Evolutionary conservation across 2,329 filamentous ascomycete genomes (phyloP).

Genomic region (Cryphonectria naterciae): DNA sequence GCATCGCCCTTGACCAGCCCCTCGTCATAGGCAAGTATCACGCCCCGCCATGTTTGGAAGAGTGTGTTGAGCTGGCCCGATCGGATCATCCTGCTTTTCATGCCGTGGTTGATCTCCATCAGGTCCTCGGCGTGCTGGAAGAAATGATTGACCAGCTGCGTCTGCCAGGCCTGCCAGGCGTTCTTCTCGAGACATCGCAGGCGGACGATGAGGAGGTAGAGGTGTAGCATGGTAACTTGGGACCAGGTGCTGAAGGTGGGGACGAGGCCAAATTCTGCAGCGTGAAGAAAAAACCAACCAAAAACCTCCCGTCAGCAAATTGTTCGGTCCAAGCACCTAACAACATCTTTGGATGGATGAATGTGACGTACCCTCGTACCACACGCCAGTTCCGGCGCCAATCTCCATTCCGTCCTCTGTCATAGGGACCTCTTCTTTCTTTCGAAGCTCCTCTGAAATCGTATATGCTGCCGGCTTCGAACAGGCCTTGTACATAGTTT

Average conservation of each 20-base stretch:
- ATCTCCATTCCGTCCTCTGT: conserved; percentile 82
- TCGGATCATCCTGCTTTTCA: conserved; percentile 61
- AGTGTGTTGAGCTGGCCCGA: conserved; percentile 81
- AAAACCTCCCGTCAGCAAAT: conserved; percentile 10
- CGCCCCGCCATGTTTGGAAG: conserved; percentile 89
- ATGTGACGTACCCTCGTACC: conserved; percentile 73
- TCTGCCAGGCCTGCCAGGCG: conserved; percentile 76
- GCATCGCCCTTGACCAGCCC: conserved; percentile 77
- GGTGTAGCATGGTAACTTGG: conserved; percentile 93
- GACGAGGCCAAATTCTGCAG: conserved; percentile 71
- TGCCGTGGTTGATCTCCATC: conserved; percentile 80
- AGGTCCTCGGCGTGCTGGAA: conserved; percentile 86
- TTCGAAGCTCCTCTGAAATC: conserved; percentile 69
- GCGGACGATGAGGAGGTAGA: conserved; percentile 87
- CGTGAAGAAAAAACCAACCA: neutral
- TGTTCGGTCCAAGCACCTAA: conserved; percentile 12
- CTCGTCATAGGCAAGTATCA: conserved; percentile 84
- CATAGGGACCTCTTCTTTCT: conserved; percentile 68
- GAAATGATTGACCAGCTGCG: conserved; percentile 92
- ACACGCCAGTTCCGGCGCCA: conserved; percentile 73
- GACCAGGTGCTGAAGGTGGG: conserved; percentile 96
- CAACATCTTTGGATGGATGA: neutral
- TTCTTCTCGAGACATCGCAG: conserved; percentile 76
- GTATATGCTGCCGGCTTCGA: conserved; percentile 74
- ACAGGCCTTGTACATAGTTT: conserved; percentile 78